Evolutionary conservation across 108 stramenopile species (phyloP).

Genomic region (Stephanodiscus minutulus): DNA sequence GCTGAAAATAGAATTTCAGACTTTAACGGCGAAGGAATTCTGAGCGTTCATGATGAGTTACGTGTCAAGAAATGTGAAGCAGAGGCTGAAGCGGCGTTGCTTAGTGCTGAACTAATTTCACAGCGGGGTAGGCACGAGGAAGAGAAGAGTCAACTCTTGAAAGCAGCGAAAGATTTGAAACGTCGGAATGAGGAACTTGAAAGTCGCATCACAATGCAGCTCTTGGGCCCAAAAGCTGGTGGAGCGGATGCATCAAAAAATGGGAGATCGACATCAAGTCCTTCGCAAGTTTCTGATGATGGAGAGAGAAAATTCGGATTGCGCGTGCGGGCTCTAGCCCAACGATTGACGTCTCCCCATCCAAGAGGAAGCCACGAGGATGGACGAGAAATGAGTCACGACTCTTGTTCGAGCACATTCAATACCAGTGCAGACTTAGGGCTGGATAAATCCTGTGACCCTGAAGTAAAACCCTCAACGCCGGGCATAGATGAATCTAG

Average conservation of each 20-base stretch:
- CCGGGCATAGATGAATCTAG: conserved; percentile 13
- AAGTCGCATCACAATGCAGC: conserved; percentile 26
- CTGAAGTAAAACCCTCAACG: neutral
- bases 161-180: conserved; percentile 25
- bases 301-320: conserved; percentile 25
- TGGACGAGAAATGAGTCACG: neutral
- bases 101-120: conserved; percentile 35
- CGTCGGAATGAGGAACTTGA: conserved; percentile 46
- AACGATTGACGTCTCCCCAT: conserved; percentile 35
- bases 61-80: conserved; percentile 27
- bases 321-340: conserved; percentile 31
- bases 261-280: conserved; percentile 16
- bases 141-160: conserved; percentile 36
- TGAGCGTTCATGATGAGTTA: conserved; percentile 18
- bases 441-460: conserved; percentile 2
- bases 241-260: neutral
- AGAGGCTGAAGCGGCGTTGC: conserved; percentile 23
- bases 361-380: conserved; percentile 12
- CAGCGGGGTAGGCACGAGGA: conserved; percentile 47
- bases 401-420: conserved; percentile 8
- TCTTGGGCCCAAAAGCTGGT: conserved; percentile 10
- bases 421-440: conserved; percentile 20
- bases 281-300: conserved; percentile 11
- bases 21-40: conserved; percentile 7
- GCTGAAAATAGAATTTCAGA: conserved; percentile 10